These are phyloP conservation scores for Macroventuria anomochaeta DNA, from an alignment of 2,329 filamentous ascomycete genomes.

Conservation along the genomic window DNA sequence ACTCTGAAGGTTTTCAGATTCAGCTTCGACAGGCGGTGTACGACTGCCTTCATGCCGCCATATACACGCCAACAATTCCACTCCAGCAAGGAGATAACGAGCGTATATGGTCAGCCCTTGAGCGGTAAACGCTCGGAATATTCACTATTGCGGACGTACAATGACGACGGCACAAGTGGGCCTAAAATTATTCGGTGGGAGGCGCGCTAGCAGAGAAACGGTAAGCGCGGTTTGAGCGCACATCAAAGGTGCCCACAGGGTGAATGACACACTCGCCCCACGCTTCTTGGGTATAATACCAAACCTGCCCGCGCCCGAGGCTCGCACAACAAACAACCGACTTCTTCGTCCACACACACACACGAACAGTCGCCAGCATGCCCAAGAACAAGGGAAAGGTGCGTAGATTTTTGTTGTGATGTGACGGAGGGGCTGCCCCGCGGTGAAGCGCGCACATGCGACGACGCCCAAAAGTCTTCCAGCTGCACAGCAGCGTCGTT, in stretches of 20 bases:
- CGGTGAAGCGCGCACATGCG: conserved; percentile 14
- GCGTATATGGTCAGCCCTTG: conserved; percentile 1
- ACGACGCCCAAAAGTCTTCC: conserved; percentile 23
- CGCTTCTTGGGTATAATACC: conserved; percentile 9
- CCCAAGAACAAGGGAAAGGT: conserved; percentile 99
- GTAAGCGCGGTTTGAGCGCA: conserved; percentile 7
- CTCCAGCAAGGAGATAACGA: too few species aligned
- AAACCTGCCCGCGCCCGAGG: conserved; percentile 10
- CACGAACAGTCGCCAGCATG: conserved; percentile 66
- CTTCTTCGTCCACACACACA: conserved; percentile 7
- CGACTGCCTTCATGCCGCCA: conserved; percentile 27
- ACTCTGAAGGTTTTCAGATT: conserved; percentile 25
- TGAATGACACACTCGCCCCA: conserved; percentile 12
- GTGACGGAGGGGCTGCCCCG: conserved; percentile 29
- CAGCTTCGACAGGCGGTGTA: conserved; percentile 20
- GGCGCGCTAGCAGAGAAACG: background rate
- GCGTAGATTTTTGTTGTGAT: conserved; percentile 35
- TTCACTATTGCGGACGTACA: too few species aligned
- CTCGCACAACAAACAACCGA: conserved; percentile 17
- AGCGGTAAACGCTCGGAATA: background rate
- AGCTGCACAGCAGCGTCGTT: background rate
- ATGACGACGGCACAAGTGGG: conserved; percentile 14
- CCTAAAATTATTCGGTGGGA: background rate
- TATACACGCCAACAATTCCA: too few species aligned
- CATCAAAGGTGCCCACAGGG: conserved; percentile 1